A percentile compares a stretch with the other conserved stretches of the same genome.
Conservation (phyloP, 805 yeast genomes). For the Candida anglica region DNA sequence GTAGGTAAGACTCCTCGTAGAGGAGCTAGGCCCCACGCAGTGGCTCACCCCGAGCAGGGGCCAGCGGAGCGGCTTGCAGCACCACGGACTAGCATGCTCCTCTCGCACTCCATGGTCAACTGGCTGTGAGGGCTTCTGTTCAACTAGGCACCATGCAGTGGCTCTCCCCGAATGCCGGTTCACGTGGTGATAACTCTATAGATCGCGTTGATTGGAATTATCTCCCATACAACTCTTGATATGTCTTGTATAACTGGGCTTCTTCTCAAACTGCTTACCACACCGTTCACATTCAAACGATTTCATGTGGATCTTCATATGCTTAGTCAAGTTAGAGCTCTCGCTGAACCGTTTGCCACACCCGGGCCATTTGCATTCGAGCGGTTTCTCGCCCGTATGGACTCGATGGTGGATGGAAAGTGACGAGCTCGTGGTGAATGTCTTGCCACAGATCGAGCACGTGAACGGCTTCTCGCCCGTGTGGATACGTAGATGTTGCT, state of each 20-base stretch:
- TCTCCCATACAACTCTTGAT: slow-evolving; percentile 12
- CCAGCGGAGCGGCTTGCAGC: no score
- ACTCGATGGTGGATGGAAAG: slow-evolving; percentile 78
- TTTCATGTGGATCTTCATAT: slow-evolving; percentile 72
- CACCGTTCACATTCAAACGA: slow-evolving; percentile 49
- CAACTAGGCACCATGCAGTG: no score
- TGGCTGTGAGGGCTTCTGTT: no score
- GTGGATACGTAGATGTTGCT: slow-evolving; percentile 80
- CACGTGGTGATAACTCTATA: no score
- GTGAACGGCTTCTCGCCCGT: slow-evolving; percentile 85
- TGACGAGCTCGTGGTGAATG: slow-evolving; percentile 79
- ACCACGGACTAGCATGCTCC: no score
- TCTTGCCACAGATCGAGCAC: slow-evolving; percentile 71
- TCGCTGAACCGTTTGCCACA: slow-evolving; percentile 87
- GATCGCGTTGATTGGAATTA: no score
- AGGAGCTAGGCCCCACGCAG: no score
- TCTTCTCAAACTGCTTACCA: slow-evolving; percentile 47
- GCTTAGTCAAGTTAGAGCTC: slow-evolving; percentile 84
- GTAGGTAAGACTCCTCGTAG: no score
- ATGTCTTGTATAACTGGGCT: slow-evolving; percentile 41
- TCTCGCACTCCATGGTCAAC: no score
- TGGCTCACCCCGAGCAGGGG: no score
- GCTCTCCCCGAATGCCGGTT: no score
- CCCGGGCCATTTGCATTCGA: slow-evolving; percentile 71
- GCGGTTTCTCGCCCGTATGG: slow-evolving; percentile 90